Evolutionary conservation across 352 stramenopile genomes (phyloP).

Genomic region (Phytophthora rubi): DNA sequence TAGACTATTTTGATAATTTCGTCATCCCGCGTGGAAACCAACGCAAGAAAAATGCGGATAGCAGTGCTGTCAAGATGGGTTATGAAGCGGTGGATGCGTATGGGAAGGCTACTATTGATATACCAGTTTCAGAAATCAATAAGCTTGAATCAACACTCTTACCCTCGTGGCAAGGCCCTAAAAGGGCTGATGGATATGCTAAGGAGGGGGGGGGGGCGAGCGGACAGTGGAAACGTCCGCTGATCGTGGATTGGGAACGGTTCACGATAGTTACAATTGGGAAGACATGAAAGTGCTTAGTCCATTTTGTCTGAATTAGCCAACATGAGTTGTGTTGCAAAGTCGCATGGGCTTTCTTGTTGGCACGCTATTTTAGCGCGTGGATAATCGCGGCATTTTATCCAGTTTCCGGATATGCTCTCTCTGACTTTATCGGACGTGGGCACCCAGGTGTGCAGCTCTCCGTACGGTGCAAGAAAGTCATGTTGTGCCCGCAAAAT

Average conservation of each 20-base stretch:
- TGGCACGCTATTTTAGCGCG: too few relatives aligned
- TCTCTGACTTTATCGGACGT: neutral
- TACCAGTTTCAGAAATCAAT: neutral
- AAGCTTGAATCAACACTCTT: neutral
- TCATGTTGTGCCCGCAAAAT: neutral
- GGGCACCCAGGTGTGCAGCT: neutral
- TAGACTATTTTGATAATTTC: neutral
- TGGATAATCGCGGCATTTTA: too few relatives aligned
- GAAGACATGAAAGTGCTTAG: neutral
- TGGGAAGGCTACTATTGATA: neutral
- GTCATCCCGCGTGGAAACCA: conserved; percentile 1
- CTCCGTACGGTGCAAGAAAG: neutral
- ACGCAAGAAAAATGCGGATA: neutral
- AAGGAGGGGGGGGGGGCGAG: neutral
- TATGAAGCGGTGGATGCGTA: neutral
- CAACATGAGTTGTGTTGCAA: neutral
- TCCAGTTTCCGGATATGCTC: too few relatives aligned
- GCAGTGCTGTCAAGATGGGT: neutral
- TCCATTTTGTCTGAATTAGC: neutral
- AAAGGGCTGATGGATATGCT: neutral
- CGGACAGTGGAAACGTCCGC: neutral
- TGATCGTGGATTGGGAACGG: neutral
- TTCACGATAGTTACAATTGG: neutral
- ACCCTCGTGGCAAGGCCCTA: neutral
- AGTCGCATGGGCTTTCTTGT: neutral